A percentile compares a stretch with the other conserved stretches of the same genome.
phyloP scores from a whole-genome alignment of 495 filamentous ascomycete species.

The Neurospora sublineolata region DNA sequence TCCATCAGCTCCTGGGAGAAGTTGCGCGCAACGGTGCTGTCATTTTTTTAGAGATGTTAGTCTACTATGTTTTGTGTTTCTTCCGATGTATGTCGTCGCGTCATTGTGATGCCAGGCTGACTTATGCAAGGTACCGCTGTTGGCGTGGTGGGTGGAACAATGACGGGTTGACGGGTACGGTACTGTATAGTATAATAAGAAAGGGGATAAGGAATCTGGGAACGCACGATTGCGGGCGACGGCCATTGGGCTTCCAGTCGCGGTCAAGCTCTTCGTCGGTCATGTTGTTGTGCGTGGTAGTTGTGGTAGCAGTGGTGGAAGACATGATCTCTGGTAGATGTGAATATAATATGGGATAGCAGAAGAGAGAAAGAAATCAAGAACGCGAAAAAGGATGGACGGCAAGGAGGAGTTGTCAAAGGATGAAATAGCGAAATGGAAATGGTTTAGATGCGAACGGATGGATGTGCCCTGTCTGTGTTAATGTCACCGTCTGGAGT shows the following conservation, averaged over 20 bases:
- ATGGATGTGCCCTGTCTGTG: neutral
- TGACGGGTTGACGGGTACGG: neutral
- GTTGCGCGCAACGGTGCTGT: slow-evolving; percentile 73
- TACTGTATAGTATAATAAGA: neutral
- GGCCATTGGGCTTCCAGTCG: slow-evolving; percentile 65
- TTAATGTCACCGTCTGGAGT: neutral
- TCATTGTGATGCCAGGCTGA: neutral
- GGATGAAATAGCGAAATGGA: neutral
- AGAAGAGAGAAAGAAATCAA: slow-evolving; percentile 27
- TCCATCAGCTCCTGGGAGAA: slow-evolving; percentile 82
- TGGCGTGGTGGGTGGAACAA: neutral
- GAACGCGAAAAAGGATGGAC: slow-evolving; percentile 3
- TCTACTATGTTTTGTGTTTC: neutral
- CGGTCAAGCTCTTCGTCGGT: slow-evolving; percentile 55
- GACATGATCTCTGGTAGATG: neutral
- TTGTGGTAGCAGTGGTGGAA: neutral
- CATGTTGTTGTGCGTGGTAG: slow-evolving; percentile 21
- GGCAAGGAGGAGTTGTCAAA: neutral
- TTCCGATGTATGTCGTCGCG: neutral
- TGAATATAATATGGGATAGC: slow-evolving; percentile 5
- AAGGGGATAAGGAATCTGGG: neutral
- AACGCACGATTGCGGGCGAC: slow-evolving; percentile 73
- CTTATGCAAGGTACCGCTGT: neutral
- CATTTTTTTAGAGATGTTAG: slow-evolving; percentile 6
- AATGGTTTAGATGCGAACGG: neutral